These are phyloP conservation scores for Typha latifolia DNA, from an alignment of 176 grass and related monocot genomes.

Conservation along the genomic window DNA sequence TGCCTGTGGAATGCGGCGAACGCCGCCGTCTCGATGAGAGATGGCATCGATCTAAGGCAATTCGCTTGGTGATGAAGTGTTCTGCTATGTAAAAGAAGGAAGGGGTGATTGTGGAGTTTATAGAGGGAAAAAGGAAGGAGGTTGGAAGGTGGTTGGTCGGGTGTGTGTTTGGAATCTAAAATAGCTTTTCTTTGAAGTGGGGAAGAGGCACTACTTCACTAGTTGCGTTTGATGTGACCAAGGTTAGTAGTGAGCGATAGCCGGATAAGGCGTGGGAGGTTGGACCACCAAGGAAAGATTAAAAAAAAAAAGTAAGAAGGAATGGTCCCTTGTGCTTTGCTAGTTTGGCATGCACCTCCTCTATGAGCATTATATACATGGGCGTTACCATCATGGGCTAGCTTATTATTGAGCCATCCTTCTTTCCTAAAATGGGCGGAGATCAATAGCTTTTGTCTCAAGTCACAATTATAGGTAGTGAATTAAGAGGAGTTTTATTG, in stretches of 20 bases:
- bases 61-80: not conserved
- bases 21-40: slow-evolving; percentile 48
- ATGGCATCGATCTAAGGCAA: slow-evolving; percentile 35
- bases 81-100: slow-evolving; percentile 16
- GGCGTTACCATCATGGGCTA: slow-evolving; percentile 17
- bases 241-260: not conserved
- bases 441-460: not conserved
- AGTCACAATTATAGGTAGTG: not conserved
- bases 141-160: slow-evolving; percentile 25
- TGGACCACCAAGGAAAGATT: not conserved
- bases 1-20: slow-evolving; percentile 56
- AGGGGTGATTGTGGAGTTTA: slow-evolving; percentile 16
- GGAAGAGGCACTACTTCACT: not conserved
- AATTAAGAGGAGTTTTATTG: too few species aligned
- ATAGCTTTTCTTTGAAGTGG: not conserved
- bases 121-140: slow-evolving; percentile 7
- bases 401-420: not conserved
- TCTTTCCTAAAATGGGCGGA: not conserved
- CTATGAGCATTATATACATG: not conserved
- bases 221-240: slow-evolving; percentile 13
- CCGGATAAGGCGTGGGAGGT: not conserved
- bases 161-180: slow-evolving; percentile 17
- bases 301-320: not conserved
- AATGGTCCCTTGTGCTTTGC: slow-evolving; percentile 14
- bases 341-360: slow-evolving; percentile 9